Percentiles rank a stretch among this genome's conserved stretches.
Evolutionary conservation across 768 basidiomycete genomes (phyloP).

Genomic region (Arthromyces matolae): DNA sequence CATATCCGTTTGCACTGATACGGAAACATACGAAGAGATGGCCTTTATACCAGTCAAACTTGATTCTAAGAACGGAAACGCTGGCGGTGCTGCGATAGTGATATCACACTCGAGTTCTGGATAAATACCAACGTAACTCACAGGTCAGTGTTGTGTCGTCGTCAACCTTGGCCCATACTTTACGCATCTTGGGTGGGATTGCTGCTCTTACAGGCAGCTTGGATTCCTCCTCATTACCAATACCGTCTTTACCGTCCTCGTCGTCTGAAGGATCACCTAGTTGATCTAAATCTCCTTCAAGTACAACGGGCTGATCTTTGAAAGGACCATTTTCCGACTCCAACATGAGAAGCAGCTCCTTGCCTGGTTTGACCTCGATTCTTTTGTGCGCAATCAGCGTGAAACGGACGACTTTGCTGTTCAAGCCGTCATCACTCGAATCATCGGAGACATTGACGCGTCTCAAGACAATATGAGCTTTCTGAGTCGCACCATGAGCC

Average conservation of each 20-base stretch:
- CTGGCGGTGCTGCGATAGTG: constrained; percentile 2
- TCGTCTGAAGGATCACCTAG: constrained; percentile 34
- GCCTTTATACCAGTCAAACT: constrained; percentile 45
- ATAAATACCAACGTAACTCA: constrained; percentile 26
- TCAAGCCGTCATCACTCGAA: constrained; percentile 38
- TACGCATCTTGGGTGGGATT: constrained; percentile 64
- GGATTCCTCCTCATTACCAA: constrained; percentile 35
- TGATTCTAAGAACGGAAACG: no score
- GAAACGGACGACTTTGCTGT: constrained; percentile 45
- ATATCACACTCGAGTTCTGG: not conserved
- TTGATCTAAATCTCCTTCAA: constrained; percentile 48
- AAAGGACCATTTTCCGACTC: constrained; percentile 48
- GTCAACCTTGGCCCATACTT: constrained; percentile 52
- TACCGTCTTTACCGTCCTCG: constrained; percentile 38
- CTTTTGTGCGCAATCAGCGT: constrained; percentile 65
- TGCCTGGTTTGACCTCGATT: constrained; percentile 67
- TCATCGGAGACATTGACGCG: constrained; percentile 52
- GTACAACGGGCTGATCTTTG: constrained; percentile 53
- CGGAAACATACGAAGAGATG: constrained; percentile 28
- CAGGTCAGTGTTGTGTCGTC: constrained; percentile 36
- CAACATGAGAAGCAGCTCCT: constrained; percentile 63
- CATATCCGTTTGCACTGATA: constrained; percentile 34
- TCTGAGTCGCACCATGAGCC: constrained; percentile 62
- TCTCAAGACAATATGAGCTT: constrained; percentile 64
- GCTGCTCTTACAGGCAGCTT: constrained; percentile 28